Base-by-base conservation (phyloP, 2,329 filamentous ascomycete species). In the Epichloe gansuensis region DNA sequence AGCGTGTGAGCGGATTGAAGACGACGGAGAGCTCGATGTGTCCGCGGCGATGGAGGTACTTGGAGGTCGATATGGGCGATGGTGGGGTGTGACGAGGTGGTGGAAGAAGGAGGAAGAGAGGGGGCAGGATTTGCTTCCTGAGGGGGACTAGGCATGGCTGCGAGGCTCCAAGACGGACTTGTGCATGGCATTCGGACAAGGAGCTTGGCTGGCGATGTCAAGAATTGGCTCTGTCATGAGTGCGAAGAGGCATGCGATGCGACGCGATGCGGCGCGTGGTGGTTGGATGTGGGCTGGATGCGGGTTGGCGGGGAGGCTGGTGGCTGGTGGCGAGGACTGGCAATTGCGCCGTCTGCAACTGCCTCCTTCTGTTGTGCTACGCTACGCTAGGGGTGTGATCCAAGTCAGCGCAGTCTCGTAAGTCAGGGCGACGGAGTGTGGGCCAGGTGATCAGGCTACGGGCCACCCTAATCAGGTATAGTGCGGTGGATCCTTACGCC, bases 1-100 rank as follows among this genome's bases (percentile, higher is more conserved):
- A 88, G 68, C 67, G 77, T 74, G 70, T 89, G 85, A 49, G 87
- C 85, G 35, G 86, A 89, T 67, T 89, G 84, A 34, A 88, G 79
- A 64, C 84, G 84, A 59, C 86, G 80, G 54, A 89, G 74, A 46
- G 79, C 77, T 60, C 85, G 80, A 63, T 82, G 79, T 27, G 80
- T 81, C 55, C 81, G 77, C 43, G 82, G 81, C 31, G 81, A 82
- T 25, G 79, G 74, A 55, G 81, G 75, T 47, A 75, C 66, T 60
- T 77, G 73, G 51, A 77, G 69, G 56, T 78, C 71, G 40, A 72
- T 67, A 39, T 67, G 64, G 53, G 13, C 35, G 36, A 48, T 25
- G 50, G 49, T 31, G 53, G 51, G 23, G 35, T 48, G 34, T 11
- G 41, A 41, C 23, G 47, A 40, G n/a, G 43, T n/a, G n/a, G 40